Base-by-base conservation (phyloP, 176 grass and related monocot species). In the Lolium multiflorum region DNA sequence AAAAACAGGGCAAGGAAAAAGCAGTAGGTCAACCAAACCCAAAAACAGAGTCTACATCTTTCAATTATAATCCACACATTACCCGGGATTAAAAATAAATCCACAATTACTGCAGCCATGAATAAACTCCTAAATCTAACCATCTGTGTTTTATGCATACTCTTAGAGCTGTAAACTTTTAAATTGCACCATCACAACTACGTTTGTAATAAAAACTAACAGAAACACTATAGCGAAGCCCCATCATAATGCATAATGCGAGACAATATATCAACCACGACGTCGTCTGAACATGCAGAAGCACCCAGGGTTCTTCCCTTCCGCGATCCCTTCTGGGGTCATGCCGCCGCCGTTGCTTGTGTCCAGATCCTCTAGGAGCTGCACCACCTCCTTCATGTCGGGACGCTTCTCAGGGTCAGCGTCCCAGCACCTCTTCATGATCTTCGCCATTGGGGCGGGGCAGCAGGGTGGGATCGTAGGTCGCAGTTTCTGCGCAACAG, bases 371-470 rank as follows among this genome's bases (percentile, higher is more conserved):
- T 91, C 86, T 14, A 93, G 65, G 67, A 98, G 87, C 37, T 69
- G 65, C 57, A 95, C 95, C 26, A 98, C 95, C 50, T 90, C 91
- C 9, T 90, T 83, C 95, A 98, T 98, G 28, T 98, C 93, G 2
- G 84, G 95, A 5, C 95, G 85, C 57, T 92, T 95, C 82, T 86
- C 79, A 0, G 92, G 88, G 71, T 91, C 80, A 15, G 78, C 92
- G 21, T 88, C 82, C 92, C 95, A 98, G n/a, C 95, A 98, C 58
- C 78, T 88, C 41, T 90, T 78, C 95, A 98, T 95, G 77, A 98
- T 95, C 51, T 74, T 90, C 0, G 91, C 89, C 85, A 95, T 35
- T 20, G 82, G n/a, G 17, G 54, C 65, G 9, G 93, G 95, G 63
- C 95, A 98, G 71, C 95, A 93, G 1, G 85, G 82, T 8, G 95